A percentile compares a stretch with the other conserved stretches of the same genome.
Conservation (phyloP, 2,329 filamentous ascomycete species). For the Colletotrichum neosansevieriae region DNA sequence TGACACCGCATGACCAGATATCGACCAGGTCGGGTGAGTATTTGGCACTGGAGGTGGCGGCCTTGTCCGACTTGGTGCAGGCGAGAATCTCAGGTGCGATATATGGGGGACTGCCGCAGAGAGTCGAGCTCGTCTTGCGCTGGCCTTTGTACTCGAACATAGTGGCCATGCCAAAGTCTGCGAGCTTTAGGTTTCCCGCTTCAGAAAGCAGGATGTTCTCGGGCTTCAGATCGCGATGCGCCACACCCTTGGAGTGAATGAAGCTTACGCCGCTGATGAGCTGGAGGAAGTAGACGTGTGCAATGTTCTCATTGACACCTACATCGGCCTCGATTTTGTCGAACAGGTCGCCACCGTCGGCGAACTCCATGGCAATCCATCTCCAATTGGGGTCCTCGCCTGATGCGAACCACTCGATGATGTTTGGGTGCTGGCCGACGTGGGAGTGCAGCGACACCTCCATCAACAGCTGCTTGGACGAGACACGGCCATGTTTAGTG, state of each 20-base stretch:
- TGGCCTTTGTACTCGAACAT: constrained; percentile 91
- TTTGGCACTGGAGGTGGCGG: constrained; percentile 61
- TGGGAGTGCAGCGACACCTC: constrained; percentile 92
- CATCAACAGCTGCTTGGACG: constrained; percentile 88
- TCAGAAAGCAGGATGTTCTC: constrained; percentile 94
- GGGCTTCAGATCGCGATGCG: constrained; percentile 91
- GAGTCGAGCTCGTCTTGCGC: constrained; percentile 84
- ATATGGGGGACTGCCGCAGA: constrained; percentile 96
- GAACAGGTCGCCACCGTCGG: constrained; percentile 94
- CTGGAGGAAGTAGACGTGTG: constrained; percentile 96
- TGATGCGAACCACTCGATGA: constrained; percentile 91
- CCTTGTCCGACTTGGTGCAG: constrained; percentile 62
- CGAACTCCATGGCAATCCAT: constrained; percentile 99
- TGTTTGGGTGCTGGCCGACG: constrained; percentile 89
- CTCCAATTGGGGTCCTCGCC: constrained; percentile 90
- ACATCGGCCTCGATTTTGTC: constrained; percentile 99
- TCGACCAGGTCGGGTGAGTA: constrained; percentile 87
- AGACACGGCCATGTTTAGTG: constrained; percentile 87
- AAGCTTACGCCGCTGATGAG: constrained; percentile 90
- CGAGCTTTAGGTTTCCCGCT: constrained; percentile 89
- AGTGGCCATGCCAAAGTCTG: constrained; percentile 95
- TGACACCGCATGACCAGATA: constrained; percentile 97
- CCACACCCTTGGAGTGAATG: constrained; percentile 96
- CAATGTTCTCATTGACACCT: constrained; percentile 93
- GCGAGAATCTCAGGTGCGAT: constrained; percentile 91